Conservation (phyloP, 2,329 filamentous ascomycete genomes). For the Colletotrichum gloeosporioides region DNA sequence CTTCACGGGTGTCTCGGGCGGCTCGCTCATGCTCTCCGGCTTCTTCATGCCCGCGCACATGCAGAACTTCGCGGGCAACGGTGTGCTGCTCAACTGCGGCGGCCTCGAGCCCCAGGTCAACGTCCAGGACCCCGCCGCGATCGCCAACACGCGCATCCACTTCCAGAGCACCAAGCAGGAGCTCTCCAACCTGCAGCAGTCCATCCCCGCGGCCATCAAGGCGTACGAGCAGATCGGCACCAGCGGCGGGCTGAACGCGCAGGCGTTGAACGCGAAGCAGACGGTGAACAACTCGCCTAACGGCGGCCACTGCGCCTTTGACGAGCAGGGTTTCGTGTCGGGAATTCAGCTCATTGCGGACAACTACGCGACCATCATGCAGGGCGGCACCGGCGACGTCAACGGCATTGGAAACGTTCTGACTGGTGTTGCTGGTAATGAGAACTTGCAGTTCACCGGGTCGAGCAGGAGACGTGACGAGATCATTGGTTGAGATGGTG, state of each 20-base stretch:
- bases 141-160: slow-evolving; percentile 55
- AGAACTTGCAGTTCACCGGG: slow-evolving; percentile 45
- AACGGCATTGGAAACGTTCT: slow-evolving; percentile 53
- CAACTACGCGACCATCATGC: slow-evolving; percentile 58
- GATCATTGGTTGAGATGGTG: slow-evolving; percentile 10
- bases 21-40: slow-evolving; percentile 56
- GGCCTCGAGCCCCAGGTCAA: slow-evolving; percentile 57
- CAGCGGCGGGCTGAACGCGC: slow-evolving; percentile 44
- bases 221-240: slow-evolving; percentile 57
- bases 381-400: slow-evolving; percentile 55
- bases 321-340: slow-evolving; percentile 56
- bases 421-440: slow-evolving; percentile 53
- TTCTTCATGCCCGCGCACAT: slow-evolving; percentile 65
- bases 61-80: slow-evolving; percentile 52
- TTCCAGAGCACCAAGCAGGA: slow-evolving; percentile 62
- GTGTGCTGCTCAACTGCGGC: slow-evolving; percentile 62
- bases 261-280: slow-evolving; percentile 55
- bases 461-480: slow-evolving; percentile 7
- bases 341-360: slow-evolving; percentile 62
- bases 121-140: slow-evolving; percentile 48
- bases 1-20: slow-evolving; percentile 64
- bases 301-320: slow-evolving; percentile 65
- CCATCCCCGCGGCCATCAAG: slow-evolving; percentile 54
- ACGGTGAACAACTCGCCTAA: slow-evolving; percentile 62
- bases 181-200: slow-evolving; percentile 50